Evolutionary conservation across 345 rosid species (phyloP).

Genomic region (Dipteronia dyeriana): DNA sequence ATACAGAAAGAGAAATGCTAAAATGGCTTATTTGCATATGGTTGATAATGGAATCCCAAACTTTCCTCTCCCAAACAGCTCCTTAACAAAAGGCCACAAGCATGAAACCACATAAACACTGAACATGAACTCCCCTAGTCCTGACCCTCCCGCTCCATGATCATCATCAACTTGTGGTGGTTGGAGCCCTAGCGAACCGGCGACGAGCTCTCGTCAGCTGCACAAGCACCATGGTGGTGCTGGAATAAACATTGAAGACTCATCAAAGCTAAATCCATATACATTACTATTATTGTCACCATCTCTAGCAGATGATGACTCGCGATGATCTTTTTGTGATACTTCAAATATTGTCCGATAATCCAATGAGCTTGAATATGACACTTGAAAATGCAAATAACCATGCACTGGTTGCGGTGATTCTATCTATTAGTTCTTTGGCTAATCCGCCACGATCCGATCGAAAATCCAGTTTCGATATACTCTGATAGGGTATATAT

Average conservation of each 20-base stretch:
- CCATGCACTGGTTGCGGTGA: slow-evolving; percentile 41
- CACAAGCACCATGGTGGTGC: slow-evolving; percentile 51
- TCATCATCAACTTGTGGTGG: not conserved
- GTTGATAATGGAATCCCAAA: slow-evolving; percentile 69
- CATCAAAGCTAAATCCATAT: slow-evolving; percentile 45
- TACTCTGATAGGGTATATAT: slow-evolving; percentile 36
- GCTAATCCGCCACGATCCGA: slow-evolving; percentile 50
- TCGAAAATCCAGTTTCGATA: slow-evolving; percentile 28
- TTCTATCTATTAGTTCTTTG: slow-evolving; percentile 35
- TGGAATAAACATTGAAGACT: slow-evolving; percentile 46
- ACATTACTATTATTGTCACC: no score
- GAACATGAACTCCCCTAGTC: slow-evolving; percentile 39
- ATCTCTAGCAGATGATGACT: no score
- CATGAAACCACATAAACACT: slow-evolving; percentile 41
- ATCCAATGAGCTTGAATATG: slow-evolving; percentile 49
- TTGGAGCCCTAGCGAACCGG: slow-evolving; percentile 19
- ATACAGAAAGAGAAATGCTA: no score
- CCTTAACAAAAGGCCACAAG: slow-evolving; percentile 53
- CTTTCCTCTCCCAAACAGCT: slow-evolving; percentile 54
- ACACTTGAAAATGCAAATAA: slow-evolving; percentile 40
- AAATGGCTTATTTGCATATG: no score
- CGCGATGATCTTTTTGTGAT: slow-evolving; percentile 49
- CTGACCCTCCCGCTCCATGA: slow-evolving; percentile 18
- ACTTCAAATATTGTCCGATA: slow-evolving; percentile 52
- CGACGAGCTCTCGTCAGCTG: slow-evolving; percentile 36